These are phyloP conservation scores for Dactylellina sp. DNA, from an alignment of 2,329 filamentous ascomycete species.

Conservation along the genomic window DNA sequence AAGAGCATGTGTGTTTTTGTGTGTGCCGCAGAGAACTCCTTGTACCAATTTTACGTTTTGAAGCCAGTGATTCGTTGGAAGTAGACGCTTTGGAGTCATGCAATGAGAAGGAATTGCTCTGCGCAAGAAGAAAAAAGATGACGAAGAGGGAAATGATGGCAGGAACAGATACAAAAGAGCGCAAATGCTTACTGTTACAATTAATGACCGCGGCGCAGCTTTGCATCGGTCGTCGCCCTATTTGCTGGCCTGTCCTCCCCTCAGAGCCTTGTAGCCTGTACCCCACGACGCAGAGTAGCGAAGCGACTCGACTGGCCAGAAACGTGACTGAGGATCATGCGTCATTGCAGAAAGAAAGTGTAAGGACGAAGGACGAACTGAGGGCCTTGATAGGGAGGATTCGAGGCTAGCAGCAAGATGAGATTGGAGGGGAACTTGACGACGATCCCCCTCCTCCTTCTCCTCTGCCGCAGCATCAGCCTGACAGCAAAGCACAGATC, in stretches of 20 bases:
- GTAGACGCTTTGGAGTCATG: not conserved
- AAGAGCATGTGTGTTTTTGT: slow-evolving; percentile 7
- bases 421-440: slow-evolving; percentile 50
- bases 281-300: slow-evolving; percentile 21
- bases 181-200: slow-evolving; percentile 42
- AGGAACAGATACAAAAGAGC: slow-evolving; percentile 2
- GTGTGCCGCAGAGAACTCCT: slow-evolving; percentile 28
- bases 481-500: slow-evolving; percentile 44
- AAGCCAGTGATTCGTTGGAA: slow-evolving; percentile 41
- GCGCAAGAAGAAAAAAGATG: slow-evolving; percentile 1
- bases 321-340: slow-evolving; percentile 14
- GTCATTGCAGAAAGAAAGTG: slow-evolving; percentile 39
- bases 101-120: not conserved
- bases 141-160: not conserved
- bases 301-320: slow-evolving; percentile 34
- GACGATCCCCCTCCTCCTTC: slow-evolving; percentile 29
- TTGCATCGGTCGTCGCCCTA: slow-evolving; percentile 22
- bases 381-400: slow-evolving; percentile 20
- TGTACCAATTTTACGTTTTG: slow-evolving; percentile 3
- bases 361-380: not conserved
- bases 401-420: slow-evolving; percentile 24
- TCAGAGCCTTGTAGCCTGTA: slow-evolving; percentile 37
- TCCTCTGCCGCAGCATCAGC: slow-evolving; percentile 12
- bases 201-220: slow-evolving; percentile 33
- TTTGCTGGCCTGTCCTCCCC: slow-evolving; percentile 13